Evolutionary conservation across 2,329 filamentous ascomycete species (phyloP).

Genomic region (Epichloe brachyelytri): DNA sequence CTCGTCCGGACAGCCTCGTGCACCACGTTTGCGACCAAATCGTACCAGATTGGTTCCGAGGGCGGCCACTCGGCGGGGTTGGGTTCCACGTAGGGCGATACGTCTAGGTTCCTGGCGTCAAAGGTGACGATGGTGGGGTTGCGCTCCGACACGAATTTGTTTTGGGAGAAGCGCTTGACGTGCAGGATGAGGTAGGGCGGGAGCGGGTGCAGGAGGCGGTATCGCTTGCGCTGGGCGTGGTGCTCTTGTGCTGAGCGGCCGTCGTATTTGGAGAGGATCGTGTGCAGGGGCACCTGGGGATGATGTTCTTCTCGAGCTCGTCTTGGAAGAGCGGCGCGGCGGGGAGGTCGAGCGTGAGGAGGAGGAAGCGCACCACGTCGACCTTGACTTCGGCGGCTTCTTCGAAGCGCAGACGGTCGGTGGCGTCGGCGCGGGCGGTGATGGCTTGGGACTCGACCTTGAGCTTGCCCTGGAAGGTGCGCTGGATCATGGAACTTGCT

Average conservation of each 20-base stretch:
- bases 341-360: slow-evolving; percentile 87
- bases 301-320: slow-evolving; percentile 88
- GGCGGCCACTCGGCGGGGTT: slow-evolving; percentile 57
- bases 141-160: slow-evolving; percentile 91
- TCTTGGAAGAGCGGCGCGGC: slow-evolving; percentile 92
- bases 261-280: slow-evolving; percentile 85
- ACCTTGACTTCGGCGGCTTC: slow-evolving; percentile 73
- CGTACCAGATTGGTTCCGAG: slow-evolving; percentile 82
- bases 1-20: slow-evolving; percentile 67
- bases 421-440: slow-evolving; percentile 76
- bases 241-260: slow-evolving; percentile 79
- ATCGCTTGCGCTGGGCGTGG: slow-evolving; percentile 75
- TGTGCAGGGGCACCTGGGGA: slow-evolving; percentile 75
- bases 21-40: slow-evolving; percentile 88
- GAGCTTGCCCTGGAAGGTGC: slow-evolving; percentile 83
- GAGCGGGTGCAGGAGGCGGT: slow-evolving; percentile 78
- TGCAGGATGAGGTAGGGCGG: slow-evolving; percentile 88
- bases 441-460: slow-evolving; percentile 91
- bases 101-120: slow-evolving; percentile 68
- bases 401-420: slow-evolving; percentile 83
- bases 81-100: slow-evolving; percentile 84
- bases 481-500: slow-evolving; percentile 74
- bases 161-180: slow-evolving; percentile 91
- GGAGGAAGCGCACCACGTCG: slow-evolving; percentile 68
- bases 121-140: slow-evolving; percentile 99